Base-by-base conservation (phyloP, 2,329 filamentous ascomycete species). In the Thermothelomyces thermophilus region DNA sequence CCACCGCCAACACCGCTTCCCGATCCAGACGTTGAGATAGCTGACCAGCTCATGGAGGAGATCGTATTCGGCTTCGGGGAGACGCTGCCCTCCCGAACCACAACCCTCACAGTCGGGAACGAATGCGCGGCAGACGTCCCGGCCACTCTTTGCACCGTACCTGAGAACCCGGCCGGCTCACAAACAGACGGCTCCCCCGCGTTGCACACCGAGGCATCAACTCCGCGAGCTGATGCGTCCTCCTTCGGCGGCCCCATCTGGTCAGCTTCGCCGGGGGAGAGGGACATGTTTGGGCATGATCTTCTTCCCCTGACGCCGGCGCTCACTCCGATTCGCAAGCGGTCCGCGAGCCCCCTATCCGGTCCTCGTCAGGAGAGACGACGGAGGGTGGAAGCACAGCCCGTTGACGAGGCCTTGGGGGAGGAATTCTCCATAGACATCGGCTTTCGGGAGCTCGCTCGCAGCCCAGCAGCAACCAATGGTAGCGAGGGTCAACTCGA, bases 1-100 rank as follows among this genome's bases (percentile, higher is more conserved):
- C 33, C 33, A 34, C 34, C 46, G 13, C 50, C 48, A 33, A 56
- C 56, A 3, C 56, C 56, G 22, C 56, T 54, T 17, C 49, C 44
- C 5, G 56, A 52, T 5, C 30, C 31, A n/a, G 31, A 24, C 10
- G 19, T 22, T n/a, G 36, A 31, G 10, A 31, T 24, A 7, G 47
- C 33, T 9, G 45, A 30, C 47, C 43, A 51, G 5, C 40, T 54
- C 19, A 55, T 57, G 5, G 51, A 43, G 30, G 56, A 54, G 2
- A 34, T 56, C 6, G 56, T 52, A 5, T 41, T 42, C 30, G 48
- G 30, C 11, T 58, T 58, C 31, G 40, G 52, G 17, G 19, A 16
- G 16, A 22, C 42, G 9, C 13, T 46, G 26, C 47, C 44, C 5
- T 52, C 54, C 24, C 49, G 56, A 16, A 41, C 42, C 9, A 41